phyloP scores from a whole-genome alignment of 352 stramenopile species.

The Phytophthora sp. region DNA sequence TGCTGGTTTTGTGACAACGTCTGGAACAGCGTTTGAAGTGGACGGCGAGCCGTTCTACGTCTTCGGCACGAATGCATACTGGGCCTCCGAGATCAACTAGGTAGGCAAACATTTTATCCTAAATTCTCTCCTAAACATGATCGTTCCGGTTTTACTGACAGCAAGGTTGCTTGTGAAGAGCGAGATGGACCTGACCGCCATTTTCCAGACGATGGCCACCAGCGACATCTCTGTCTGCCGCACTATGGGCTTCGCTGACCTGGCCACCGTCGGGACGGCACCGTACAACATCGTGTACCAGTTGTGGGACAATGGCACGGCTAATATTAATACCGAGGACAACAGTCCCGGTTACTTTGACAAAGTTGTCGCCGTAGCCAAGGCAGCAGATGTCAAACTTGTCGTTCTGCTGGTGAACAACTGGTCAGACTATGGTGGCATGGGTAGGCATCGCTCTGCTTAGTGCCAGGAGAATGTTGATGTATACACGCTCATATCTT shows the following conservation, averaged over 20 bases:
- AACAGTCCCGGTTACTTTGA: constrained; percentile 43
- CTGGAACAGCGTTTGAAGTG: constrained; percentile 29
- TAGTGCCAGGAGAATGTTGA: no score
- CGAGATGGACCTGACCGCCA: constrained; percentile 26
- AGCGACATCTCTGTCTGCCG: constrained; percentile 42
- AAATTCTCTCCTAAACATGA: neutral
- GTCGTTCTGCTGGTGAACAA: constrained; percentile 47
- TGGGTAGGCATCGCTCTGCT: constrained; percentile 10
- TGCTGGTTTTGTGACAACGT: constrained; percentile 37
- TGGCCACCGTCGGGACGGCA: constrained; percentile 19
- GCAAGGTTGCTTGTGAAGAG: constrained; percentile 19
- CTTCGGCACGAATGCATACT: constrained; percentile 42
- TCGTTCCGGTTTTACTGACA: neutral
- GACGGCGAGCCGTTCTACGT: constrained; percentile 40
- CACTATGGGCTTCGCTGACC: constrained; percentile 33
- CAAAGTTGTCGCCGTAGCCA: constrained; percentile 34
- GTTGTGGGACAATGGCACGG: constrained; percentile 34
- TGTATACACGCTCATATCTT: neutral
- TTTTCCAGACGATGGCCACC: constrained; percentile 37
- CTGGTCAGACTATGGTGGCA: constrained; percentile 44
- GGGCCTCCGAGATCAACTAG: constrained; percentile 37
- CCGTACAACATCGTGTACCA: constrained; percentile 39
- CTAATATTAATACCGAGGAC: constrained; percentile 32
- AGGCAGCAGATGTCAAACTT: constrained; percentile 40
- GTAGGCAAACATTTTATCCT: no score